A percentile compares a stretch with the other conserved stretches of the same genome.
These are phyloP conservation scores for Hypoxylon sp. DNA, from an alignment of 2,329 filamentous ascomycete species.

Conservation along the genomic window DNA sequence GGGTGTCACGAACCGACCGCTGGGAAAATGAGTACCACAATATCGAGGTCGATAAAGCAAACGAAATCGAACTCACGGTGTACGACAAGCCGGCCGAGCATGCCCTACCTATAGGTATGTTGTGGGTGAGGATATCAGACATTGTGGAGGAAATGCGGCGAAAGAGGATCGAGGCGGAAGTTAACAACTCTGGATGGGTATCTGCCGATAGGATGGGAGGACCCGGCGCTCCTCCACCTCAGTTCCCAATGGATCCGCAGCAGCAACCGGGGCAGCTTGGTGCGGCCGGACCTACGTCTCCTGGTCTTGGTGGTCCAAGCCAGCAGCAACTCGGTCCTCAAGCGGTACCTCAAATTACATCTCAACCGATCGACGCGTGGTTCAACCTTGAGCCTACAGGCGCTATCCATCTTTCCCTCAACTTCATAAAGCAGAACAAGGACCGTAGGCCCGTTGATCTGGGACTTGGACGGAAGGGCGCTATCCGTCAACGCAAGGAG, in stretches of 20 bases:
- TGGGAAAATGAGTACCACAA: conserved; percentile 95
- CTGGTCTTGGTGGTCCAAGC: conserved; percentile 53
- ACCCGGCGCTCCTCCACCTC: conserved; percentile 62
- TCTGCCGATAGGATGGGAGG: conserved; percentile 93
- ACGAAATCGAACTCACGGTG: conserved; percentile 97
- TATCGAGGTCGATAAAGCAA: conserved; percentile 97
- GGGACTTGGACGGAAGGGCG: conserved; percentile 93
- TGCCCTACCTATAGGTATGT: conserved; percentile 90
- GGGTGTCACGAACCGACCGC: conserved; percentile 84
- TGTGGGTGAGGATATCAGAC: conserved; percentile 97
- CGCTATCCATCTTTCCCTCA: conserved; percentile 90
- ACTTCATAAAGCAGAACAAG: conserved; percentile 91
- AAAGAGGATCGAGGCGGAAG: conserved; percentile 96
- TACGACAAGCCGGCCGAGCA: conserved; percentile 96
- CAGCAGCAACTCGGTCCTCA: conserved; percentile 53
- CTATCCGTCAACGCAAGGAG: conserved; percentile 97
- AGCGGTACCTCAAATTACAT: conserved; percentile 67
- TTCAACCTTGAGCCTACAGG: conserved; percentile 96
- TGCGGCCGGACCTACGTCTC: conserved; percentile 59
- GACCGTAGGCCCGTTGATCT: conserved; percentile 87
- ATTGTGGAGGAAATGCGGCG: conserved; percentile 97
- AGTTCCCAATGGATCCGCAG: conserved; percentile 71
- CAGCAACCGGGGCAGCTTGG: conserved; percentile 58
- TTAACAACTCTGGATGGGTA: conserved; percentile 95
- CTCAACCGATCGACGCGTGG: conserved; percentile 87